Evolutionary conservation across 2,329 filamentous ascomycete species (phyloP).

Genomic region (Pseudocercospora fuligena): DNA sequence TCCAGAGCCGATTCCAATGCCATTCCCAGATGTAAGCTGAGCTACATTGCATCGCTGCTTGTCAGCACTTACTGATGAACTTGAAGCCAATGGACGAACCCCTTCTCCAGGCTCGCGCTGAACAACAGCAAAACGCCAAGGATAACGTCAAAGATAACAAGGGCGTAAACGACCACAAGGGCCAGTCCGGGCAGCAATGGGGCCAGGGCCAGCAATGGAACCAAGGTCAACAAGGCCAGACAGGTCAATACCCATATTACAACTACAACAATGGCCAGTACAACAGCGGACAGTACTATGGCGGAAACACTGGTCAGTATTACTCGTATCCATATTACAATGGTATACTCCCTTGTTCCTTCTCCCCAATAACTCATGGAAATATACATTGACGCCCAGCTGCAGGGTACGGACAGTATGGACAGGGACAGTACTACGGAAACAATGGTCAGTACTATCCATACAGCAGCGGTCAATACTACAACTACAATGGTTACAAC

Average conservation of each 20-base stretch:
- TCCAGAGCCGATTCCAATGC: neutral
- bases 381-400: neutral
- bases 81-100: neutral
- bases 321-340: neutral
- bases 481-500: neutral
- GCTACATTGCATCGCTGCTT: neutral
- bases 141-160: neutral
- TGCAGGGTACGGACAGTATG: neutral
- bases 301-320: neutral
- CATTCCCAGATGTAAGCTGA: neutral
- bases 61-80: neutral
- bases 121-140: neutral
- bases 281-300: neutral
- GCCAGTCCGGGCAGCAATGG: neutral
- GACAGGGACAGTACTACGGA: neutral
- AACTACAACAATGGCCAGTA: neutral
- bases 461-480: neutral
- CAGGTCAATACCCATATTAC: neutral
- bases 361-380: neutral
- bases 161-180: neutral
- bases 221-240: neutral
- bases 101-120: neutral
- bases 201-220: neutral
- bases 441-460: slow-evolving; percentile 4
- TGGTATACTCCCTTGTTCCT: neutral